Evolutionary conservation across 805 yeast genomes (phyloP).

Genomic region (Yarrowia keelungensis): DNA sequence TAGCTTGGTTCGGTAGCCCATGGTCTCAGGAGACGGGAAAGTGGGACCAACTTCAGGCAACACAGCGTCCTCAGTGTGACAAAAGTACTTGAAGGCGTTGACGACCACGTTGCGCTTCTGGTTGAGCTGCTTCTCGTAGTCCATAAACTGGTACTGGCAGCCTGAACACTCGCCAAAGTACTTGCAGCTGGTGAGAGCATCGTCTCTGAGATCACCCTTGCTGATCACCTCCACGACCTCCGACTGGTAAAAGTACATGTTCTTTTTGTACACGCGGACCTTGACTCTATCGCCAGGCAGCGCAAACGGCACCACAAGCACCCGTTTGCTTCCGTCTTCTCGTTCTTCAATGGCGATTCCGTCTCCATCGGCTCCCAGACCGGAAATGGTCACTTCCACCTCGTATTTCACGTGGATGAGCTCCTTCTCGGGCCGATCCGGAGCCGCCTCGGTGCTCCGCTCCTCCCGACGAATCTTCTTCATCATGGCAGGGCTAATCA

Average conservation of each 20-base stretch:
- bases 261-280: conserved; percentile 77
- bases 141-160: conserved; percentile 86
- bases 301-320: conserved; percentile 84
- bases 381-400: conserved; percentile 62
- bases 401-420: conserved; percentile 33
- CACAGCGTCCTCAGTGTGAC: conserved; percentile 56
- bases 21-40: conserved; percentile 76
- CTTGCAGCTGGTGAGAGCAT: conserved; percentile 69
- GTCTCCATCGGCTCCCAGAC: conserved; percentile 81
- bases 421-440: conserved; percentile 18
- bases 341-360: conserved; percentile 53
- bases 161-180: conserved; percentile 95
- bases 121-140: conserved; percentile 73
- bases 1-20: conserved; percentile 84
- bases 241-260: conserved; percentile 73
- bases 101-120: conserved; percentile 76
- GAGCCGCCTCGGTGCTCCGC: neutral
- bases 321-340: conserved; percentile 47
- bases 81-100: conserved; percentile 80
- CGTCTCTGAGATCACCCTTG: conserved; percentile 56
- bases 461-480: conserved; percentile 25
- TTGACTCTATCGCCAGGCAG: conserved; percentile 82
- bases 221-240: conserved; percentile 66
- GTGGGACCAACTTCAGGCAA: conserved; percentile 68
- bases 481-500: conserved; percentile 20